phyloP scores from a whole-genome alignment of 805 yeast genomes.

The Cyberlindnera petersonii region DNA sequence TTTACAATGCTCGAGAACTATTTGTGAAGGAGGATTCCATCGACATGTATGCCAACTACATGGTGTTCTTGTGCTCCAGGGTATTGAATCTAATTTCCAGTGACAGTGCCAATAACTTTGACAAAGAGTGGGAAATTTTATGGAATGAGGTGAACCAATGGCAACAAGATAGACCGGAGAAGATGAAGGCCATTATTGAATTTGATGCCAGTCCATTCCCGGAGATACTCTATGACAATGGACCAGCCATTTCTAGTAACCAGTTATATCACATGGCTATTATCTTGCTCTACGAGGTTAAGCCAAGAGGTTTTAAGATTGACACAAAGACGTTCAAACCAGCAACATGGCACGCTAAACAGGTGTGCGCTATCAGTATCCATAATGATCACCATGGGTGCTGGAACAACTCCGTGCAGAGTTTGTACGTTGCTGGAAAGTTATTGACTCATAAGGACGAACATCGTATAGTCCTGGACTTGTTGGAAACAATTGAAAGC shows the following conservation, averaged over 20 bases:
- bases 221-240: slow-evolving; percentile 33
- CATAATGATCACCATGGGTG: slow-evolving; percentile 25
- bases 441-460: slow-evolving; percentile 25
- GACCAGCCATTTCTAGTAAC: slow-evolving; percentile 36
- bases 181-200: slow-evolving; percentile 33
- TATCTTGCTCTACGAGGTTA: slow-evolving; percentile 36
- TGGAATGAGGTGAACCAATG: slow-evolving; percentile 40
- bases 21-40: slow-evolving; percentile 26
- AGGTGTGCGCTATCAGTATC: slow-evolving; percentile 20
- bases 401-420: slow-evolving; percentile 25
- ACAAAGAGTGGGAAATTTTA: slow-evolving; percentile 35
- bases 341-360: slow-evolving; percentile 27
- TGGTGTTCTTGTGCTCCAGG: slow-evolving; percentile 36
- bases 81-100: slow-evolving; percentile 34
- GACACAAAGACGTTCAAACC: slow-evolving; percentile 18
- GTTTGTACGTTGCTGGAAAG: slow-evolving; percentile 24
- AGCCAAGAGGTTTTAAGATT: slow-evolving; percentile 35
- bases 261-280: slow-evolving; percentile 38
- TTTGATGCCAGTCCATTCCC: slow-evolving; percentile 36
- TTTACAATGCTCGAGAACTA: slow-evolving; percentile 25
- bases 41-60: slow-evolving; percentile 39
- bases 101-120: slow-evolving; percentile 27
- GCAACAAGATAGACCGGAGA: slow-evolving; percentile 34
- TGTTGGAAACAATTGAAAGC: slow-evolving; percentile 27
- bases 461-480: slow-evolving; percentile 29